Conservation (phyloP, 1,284 basidiomycete species). For the Boletus albobrunnescens region DNA sequence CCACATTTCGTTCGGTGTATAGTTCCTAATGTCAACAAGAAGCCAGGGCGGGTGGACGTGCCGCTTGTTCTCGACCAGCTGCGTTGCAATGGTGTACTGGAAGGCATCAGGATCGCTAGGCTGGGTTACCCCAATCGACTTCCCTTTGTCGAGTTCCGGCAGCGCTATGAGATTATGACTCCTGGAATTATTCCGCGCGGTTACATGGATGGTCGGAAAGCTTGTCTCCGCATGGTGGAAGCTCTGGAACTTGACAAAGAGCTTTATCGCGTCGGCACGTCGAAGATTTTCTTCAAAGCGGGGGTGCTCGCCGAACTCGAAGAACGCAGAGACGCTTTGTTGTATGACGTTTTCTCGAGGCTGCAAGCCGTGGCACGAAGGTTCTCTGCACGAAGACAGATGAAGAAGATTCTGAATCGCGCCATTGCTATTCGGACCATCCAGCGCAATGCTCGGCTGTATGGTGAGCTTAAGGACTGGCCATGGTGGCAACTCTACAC, state of each 20-base stretch:
- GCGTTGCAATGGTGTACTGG: slow-evolving; percentile 97
- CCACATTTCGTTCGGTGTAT: slow-evolving; percentile 99
- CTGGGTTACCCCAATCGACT: slow-evolving; percentile 96
- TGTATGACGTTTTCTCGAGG: slow-evolving; percentile 88
- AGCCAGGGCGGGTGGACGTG: slow-evolving; percentile 88
- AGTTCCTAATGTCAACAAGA: slow-evolving; percentile 92
- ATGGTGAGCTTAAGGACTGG: slow-evolving; percentile 89
- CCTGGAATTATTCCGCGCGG: slow-evolving; percentile 89
- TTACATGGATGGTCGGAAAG: slow-evolving; percentile 97
- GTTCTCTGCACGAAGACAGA: slow-evolving; percentile 85
- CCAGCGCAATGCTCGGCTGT: slow-evolving; percentile 90
- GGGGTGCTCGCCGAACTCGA: slow-evolving; percentile 98
- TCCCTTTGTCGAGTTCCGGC: slow-evolving; percentile 95
- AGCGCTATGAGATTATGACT: slow-evolving; percentile 94
- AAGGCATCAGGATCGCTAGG: slow-evolving; percentile 97
- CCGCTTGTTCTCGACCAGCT: slow-evolving; percentile 96
- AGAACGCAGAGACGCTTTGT: slow-evolving; percentile 81
- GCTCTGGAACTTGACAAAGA: slow-evolving; percentile 84
- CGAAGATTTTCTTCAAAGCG: slow-evolving; percentile 99
- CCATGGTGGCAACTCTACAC: slow-evolving; percentile 99
- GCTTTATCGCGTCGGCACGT: slow-evolving; percentile 89
- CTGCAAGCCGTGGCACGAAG: slow-evolving; percentile 85
- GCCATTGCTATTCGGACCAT: slow-evolving; percentile 90
- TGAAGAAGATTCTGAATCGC: slow-evolving; percentile 93
- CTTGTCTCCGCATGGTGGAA: slow-evolving; percentile 90